Evolutionary conservation across 2,329 filamentous ascomycete species (phyloP).

Genomic region (Fusarium tuaranense): DNA sequence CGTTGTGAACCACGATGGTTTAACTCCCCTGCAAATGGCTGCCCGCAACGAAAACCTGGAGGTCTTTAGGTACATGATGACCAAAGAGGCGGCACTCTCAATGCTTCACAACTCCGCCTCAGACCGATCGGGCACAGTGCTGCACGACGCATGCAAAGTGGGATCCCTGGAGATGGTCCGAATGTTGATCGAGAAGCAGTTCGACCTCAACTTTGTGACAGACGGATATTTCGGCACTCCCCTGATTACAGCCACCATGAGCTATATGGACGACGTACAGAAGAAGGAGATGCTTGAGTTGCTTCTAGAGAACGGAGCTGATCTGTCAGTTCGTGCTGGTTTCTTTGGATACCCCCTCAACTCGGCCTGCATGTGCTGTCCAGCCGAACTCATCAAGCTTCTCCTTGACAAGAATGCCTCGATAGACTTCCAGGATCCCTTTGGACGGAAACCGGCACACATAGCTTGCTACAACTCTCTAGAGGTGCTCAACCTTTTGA

Average conservation of each 20-base stretch:
- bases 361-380: neutral
- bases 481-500: neutral
- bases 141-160: slow-evolving; percentile 1
- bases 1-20: neutral
- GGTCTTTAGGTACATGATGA: slow-evolving; percentile 15
- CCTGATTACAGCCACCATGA: neutral
- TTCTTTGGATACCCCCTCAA: slow-evolving; percentile 3
- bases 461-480: slow-evolving; percentile 19
- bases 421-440: neutral
- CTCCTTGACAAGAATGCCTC: neutral
- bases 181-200: neutral
- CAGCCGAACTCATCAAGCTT: neutral
- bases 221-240: neutral
- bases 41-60: neutral
- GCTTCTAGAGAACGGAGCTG: neutral
- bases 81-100: neutral
- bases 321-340: neutral
- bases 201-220: neutral
- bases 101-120: neutral
- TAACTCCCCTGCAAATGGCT: neutral
- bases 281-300: neutral
- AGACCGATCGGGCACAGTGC: neutral
- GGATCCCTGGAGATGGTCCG: neutral
- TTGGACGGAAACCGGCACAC: neutral
- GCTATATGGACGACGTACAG: neutral